These are phyloP conservation scores for Juncus inflexus DNA, from an alignment of 176 grass and related monocot species.

Conservation along the genomic window DNA sequence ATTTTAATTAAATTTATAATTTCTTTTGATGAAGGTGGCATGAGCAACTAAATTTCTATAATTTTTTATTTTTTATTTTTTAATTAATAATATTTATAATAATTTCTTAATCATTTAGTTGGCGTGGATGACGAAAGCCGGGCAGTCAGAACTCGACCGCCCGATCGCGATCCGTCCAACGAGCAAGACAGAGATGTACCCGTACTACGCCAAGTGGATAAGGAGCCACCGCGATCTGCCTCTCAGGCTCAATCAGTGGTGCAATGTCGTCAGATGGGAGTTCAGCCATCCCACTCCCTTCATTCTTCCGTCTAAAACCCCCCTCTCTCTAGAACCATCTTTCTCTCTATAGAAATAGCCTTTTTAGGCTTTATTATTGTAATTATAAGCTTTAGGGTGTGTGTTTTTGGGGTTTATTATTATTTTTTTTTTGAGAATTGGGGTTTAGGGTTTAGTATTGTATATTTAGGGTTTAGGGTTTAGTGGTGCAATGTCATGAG, in stretches of 20 bases:
- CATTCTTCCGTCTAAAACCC: constrained; percentile 36
- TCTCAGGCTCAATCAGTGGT: constrained; percentile 83
- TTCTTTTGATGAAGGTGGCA: too few species aligned
- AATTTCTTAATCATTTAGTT: constrained; percentile 1
- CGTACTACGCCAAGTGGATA: constrained; percentile 96
- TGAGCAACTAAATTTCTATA: too few species aligned
- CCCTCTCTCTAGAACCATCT: neutral
- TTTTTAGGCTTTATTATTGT: too few species aligned
- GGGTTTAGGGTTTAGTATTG: too few species aligned
- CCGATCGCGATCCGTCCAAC: constrained; percentile 81
- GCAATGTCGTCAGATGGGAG: constrained; percentile 86
- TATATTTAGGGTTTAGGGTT: too few species aligned
- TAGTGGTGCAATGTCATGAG: too few species aligned
- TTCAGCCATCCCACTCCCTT: constrained; percentile 86
- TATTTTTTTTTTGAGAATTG: too few species aligned
- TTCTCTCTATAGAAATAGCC: too few species aligned
- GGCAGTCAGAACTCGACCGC: constrained; percentile 71
- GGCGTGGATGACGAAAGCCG: constrained; percentile 62
- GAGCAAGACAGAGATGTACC: constrained; percentile 85
- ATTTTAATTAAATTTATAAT: too few species aligned
- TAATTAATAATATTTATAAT: neutral
- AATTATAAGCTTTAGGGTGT: too few species aligned
- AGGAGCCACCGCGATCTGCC: constrained; percentile 76
- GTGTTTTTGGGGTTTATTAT: too few species aligned
- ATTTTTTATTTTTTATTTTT: too few species aligned